A percentile compares a stretch with the other conserved stretches of the same genome.
Evolutionary conservation across 305 asterid species (phyloP).

Genomic region (Solanum chacoense): DNA sequence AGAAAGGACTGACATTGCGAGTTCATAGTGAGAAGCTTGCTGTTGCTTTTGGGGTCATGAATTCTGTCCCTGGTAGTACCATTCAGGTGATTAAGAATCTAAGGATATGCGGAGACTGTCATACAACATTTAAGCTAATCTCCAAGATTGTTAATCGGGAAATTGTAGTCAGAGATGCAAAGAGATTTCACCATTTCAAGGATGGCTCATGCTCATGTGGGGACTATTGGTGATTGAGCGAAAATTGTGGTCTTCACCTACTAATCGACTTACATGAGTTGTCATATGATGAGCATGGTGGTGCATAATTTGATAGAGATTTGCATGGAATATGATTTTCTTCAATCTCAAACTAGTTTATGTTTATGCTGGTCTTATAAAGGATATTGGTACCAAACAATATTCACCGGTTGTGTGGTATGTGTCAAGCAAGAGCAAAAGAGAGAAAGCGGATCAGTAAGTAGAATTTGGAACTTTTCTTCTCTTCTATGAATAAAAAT

Average conservation of each 20-base stretch:
- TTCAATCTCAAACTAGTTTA: not conserved
- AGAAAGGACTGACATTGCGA: slow-evolving; percentile 41
- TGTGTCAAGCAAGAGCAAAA: not conserved
- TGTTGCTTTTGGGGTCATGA: slow-evolving; percentile 71
- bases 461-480: not conserved
- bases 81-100: slow-evolving; percentile 71
- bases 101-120: slow-evolving; percentile 71
- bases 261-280: not conserved
- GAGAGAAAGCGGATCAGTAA: not conserved
- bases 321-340: not conserved
- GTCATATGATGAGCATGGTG: not conserved
- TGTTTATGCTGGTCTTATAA: not conserved
- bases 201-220: slow-evolving; percentile 72
- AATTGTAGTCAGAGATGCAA: slow-evolving; percentile 75
- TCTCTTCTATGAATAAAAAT: not conserved
- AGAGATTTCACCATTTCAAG: slow-evolving; percentile 74
- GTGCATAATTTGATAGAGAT: not conserved
- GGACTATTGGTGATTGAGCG: slow-evolving; percentile 51
- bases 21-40: slow-evolving; percentile 85
- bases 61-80: slow-evolving; percentile 45
- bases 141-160: slow-evolving; percentile 48
- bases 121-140: slow-evolving; percentile 48
- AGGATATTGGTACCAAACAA: not conserved
- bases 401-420: not conserved
- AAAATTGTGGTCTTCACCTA: not conserved